Conservation (phyloP, 352 stramenopile species). For the Globisporangium mamillatum region DNA sequence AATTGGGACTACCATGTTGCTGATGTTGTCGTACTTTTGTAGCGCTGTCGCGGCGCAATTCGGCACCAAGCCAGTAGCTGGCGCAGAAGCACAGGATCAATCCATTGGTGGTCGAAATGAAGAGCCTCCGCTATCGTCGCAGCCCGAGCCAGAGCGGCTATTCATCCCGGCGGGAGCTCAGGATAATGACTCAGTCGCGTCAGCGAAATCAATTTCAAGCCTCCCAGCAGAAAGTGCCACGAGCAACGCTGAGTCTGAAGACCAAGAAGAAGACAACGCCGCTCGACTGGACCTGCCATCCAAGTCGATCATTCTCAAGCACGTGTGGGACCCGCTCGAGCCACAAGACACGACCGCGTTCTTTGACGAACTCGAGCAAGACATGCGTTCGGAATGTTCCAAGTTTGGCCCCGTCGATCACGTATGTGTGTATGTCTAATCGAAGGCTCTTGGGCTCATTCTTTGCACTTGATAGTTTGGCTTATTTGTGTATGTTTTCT, state of each 20-base stretch:
- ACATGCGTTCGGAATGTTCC: conserved; percentile 70
- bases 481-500: background rate
- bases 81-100: background rate
- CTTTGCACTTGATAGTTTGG: background rate
- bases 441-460: no score
- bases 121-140: background rate
- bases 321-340: conserved; percentile 61
- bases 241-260: background rate
- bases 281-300: conserved; percentile 42
- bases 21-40: background rate
- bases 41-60: conserved; percentile 55
- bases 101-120: background rate
- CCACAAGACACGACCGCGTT: conserved; percentile 44
- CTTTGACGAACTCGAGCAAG: conserved; percentile 74
- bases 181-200: background rate
- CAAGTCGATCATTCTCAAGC: conserved; percentile 54
- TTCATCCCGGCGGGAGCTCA: conserved; percentile 1
- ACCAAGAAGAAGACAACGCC: no score
- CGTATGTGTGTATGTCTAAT: conserved; percentile 17
- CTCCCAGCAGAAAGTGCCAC: background rate
- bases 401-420: conserved; percentile 66
- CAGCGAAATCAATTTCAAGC: background rate
- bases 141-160: conserved; percentile 15
- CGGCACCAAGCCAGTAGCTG: conserved; percentile 24
- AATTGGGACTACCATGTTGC: background rate